phyloP scores from a whole-genome alignment of 2,329 filamentous ascomycete genomes.

The Microcyclosporella mali region DNA sequence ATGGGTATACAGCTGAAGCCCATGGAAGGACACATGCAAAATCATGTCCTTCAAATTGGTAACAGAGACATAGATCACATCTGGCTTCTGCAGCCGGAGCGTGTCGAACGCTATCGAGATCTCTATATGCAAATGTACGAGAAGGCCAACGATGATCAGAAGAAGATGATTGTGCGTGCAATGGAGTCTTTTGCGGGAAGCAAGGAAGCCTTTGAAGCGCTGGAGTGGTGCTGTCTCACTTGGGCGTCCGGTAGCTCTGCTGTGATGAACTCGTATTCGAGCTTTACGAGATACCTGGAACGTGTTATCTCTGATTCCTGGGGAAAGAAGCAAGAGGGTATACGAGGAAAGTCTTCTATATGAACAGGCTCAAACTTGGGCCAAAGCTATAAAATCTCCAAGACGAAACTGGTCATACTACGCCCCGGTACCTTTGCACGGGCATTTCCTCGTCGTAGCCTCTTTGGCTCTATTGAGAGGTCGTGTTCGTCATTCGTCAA shows the following conservation, averaged over 20 bases:
- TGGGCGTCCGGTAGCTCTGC: constrained; percentile 10
- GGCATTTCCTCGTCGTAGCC: background rate
- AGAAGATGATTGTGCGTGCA: constrained; percentile 7
- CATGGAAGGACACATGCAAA: background rate
- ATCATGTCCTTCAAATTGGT: constrained; percentile 11
- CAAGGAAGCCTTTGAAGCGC: constrained; percentile 10
- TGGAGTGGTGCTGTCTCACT: constrained; percentile 12
- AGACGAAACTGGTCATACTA: background rate
- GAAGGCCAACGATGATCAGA: constrained; percentile 8
- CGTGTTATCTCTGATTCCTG: background rate
- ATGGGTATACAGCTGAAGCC: no score
- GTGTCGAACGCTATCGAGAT: constrained; percentile 5
- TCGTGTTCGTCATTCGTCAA: background rate
- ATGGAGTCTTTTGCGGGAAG: constrained; percentile 15
- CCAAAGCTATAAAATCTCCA: no score
- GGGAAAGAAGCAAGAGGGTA: background rate
- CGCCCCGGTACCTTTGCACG: background rate
- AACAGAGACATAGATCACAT: constrained; percentile 8
- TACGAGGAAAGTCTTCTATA: no score
- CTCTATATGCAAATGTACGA: constrained; percentile 12
- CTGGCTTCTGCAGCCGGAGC: constrained; percentile 11
- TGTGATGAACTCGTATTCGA: constrained; percentile 6
- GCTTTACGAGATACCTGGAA: constrained; percentile 7
- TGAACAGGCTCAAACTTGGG: no score
- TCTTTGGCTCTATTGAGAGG: background rate